These are phyloP conservation scores for Thozetella sp. DNA, from an alignment of 495 filamentous ascomycete species.

Conservation along the genomic window DNA sequence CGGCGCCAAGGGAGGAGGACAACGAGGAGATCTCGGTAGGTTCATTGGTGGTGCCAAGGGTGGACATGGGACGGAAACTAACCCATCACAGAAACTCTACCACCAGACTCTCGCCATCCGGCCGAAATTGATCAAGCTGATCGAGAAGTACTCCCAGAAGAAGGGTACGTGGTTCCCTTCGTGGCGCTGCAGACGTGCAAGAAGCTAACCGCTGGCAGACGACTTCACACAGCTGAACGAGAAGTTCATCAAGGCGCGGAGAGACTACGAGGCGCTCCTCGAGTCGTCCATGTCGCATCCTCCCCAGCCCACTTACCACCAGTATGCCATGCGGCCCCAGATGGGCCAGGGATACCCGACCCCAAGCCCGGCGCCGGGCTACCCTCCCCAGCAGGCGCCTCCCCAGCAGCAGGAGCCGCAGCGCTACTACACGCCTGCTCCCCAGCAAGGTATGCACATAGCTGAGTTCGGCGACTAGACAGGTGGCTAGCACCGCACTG, in stretches of 20 bases:
- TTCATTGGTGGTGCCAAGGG: too few relatives aligned
- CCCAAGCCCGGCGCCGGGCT: conserved; percentile 31
- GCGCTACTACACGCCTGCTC: conserved; percentile 68
- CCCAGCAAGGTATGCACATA: conserved; percentile 35
- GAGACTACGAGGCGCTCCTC: conserved; percentile 94
- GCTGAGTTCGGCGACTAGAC: conserved; percentile 25
- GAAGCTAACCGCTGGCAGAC: conserved; percentile 55
- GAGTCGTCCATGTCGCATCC: conserved; percentile 95
- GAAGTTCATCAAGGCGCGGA: conserved; percentile 97
- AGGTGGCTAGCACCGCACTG: conserved; percentile 23
- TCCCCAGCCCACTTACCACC: conserved; percentile 63
- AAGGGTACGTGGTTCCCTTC: conserved; percentile 69
- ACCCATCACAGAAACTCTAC: conserved; percentile 68
- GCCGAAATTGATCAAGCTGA: conserved; percentile 95
- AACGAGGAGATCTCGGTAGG: conserved; percentile 90
- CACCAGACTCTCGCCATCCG: conserved; percentile 92
- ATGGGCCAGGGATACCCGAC: conserved; percentile 64
- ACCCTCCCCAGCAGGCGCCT: conserved; percentile 48
- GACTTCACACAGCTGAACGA: conserved; percentile 98
- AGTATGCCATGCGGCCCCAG: conserved; percentile 67
- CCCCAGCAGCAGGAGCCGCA: conserved; percentile 64
- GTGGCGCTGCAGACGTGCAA: neutral
- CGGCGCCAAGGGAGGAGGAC: conserved; percentile 81
- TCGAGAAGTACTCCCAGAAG: conserved; percentile 99
- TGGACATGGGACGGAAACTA: conserved; percentile 4